Evolutionary conservation across 148 eudicot genomes (phyloP), one percentile per base, ranked within the genome.

Genomic region (Dysphania ambrosioides): DNA sequence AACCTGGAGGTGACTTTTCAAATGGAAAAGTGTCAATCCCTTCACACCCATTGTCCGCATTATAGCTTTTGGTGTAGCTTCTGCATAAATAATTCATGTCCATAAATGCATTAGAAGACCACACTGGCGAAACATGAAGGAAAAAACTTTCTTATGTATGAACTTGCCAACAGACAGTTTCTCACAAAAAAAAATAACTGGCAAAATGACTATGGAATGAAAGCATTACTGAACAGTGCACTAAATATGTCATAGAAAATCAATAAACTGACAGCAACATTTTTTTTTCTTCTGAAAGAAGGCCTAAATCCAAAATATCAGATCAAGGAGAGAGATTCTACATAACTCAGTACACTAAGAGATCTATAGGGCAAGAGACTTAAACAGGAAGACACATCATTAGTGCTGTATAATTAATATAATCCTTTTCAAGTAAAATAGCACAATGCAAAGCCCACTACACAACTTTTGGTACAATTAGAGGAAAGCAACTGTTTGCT

Each of bases 41-140:
- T 91, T 91, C 55, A 91, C 96, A 31, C 91, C 93, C 96, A 91
- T 91, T 47, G 93, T 91, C 78, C 93, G 88, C 89, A 88, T 66
- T 69, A 91, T 82, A 67, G 96, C 93, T 84, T 91, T 91, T 26
- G 90, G 90, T n/a, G 90, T 87, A 67, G 90, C 90, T 85, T 87
- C 90, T 87, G 88, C 85, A 81, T 11, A 74, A 18, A 75, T 44
- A 70, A 53, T 35, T 55, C 51, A 79, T 58, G 42, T 36, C 29
- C 75, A 59, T 2, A 72, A 53, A 56, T 47, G 68, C 61, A 78
- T 80, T 58, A 76, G 79, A 51, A 32, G 29, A 8, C 11, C 23
- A 41, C n/a, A n/a, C n/a, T n/a, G n/a, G n/a, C n/a, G n/a, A n/a
- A 41, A n/a, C 0, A 40, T 26, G 2, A 58, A 27, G 55, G 41